phyloP scores from a whole-genome alignment of 306 rosid genomes.

The Lotus japonicus region DNA sequence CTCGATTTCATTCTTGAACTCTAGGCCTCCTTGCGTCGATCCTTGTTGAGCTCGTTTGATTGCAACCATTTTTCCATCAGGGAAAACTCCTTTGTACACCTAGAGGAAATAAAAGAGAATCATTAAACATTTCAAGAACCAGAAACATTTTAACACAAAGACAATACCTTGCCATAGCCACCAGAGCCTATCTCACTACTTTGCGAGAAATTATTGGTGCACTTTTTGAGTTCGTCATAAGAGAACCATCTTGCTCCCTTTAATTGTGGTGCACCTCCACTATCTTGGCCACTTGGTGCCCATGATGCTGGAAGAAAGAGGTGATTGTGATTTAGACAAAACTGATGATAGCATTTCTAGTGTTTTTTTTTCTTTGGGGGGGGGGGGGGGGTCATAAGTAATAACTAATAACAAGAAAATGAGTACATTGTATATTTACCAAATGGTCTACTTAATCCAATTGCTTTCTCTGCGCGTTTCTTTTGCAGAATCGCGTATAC shows the following conservation, averaged over 20 bases:
- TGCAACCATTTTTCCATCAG: conserved; percentile 75
- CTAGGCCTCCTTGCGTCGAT: conserved; percentile 91
- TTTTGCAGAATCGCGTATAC: conserved; percentile 73
- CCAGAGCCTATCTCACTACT: conserved; percentile 78
- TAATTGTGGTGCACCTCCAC: conserved; percentile 93
- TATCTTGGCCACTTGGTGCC: conserved; percentile 87
- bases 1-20: conserved; percentile 95
- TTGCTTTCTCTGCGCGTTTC: conserved; percentile 93
- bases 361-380: no score
- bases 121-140: not conserved
- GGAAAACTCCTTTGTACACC: conserved; percentile 78
- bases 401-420: conserved; percentile 7
- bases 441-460: conserved; percentile 76
- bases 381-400: not conserved
- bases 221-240: conserved; percentile 78
- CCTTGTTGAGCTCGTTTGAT: conserved; percentile 95
- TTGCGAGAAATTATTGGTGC: conserved; percentile 65
- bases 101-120: conserved; percentile 13
- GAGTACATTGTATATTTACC: conserved; percentile 39
- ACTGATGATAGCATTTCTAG: not conserved
- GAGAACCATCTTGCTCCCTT: conserved; percentile 99
- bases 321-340: conserved; percentile 14
- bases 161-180: conserved; percentile 88
- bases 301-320: conserved; percentile 64
- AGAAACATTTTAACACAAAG: not conserved